Evolutionary conservation across 306 rosid genomes (phyloP), one percentile per base, ranked within the genome.

Genomic region (Citrullus amarus): DNA sequence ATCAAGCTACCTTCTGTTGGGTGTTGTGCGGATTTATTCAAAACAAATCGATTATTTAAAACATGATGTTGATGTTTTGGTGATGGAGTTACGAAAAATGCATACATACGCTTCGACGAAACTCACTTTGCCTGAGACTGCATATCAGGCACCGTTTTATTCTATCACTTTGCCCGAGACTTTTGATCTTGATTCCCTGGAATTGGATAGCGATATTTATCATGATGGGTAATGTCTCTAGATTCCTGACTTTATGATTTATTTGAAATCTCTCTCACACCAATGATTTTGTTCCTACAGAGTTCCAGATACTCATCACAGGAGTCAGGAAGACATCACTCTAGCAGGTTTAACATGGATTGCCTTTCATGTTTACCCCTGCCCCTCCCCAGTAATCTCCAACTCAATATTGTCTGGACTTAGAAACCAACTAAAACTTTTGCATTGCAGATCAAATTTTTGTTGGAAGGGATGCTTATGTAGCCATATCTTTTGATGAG

Each of bases 1-100:
- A 91, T 89, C 99, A 17, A 90, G 97, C 73, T 90, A 87, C 81
- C 99, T 95, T 80, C 86, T 95, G 8, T 53, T 92, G 20, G 97
- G 99, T 2, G 88, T 95, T 53, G 99, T 88, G 43, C 88, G 97
- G 69, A 92, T 95, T 85, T 95, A 95, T 86, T 88, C 93, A 1
- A 92, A 89, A 89, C 84, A 95, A 85, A 92, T 95, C 7, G 97
- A 92, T 36, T 89, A 86, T 81, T 87, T 95, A 72, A 79, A 80
- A 56, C 87, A 79, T 1, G 99, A 95, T 61, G 89, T 79, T 68
- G 83, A 56, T 46, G 89, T 78, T 77, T 59, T 86, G 81, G 87
- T 66, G 50, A 41, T 44, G 53, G 75, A 68, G 54, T 43, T 68
- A 43, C 75, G 54, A 11, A 68, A 68, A 68, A 68, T 68, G 75